Conservation (phyloP, 164 flowering plant species). For the Berberis thunbergii region DNA sequence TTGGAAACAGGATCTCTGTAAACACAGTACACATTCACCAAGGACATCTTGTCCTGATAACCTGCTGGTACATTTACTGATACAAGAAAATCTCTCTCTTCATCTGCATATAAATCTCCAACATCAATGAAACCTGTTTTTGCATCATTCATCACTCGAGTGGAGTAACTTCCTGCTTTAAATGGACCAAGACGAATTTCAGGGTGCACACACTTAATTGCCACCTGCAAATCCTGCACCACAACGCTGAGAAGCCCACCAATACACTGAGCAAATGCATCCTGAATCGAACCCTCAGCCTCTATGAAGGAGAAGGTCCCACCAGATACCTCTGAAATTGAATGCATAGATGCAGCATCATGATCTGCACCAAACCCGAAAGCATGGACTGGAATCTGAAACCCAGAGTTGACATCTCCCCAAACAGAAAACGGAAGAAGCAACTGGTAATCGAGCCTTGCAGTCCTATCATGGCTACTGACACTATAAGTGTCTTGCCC, state of each 20-base stretch:
- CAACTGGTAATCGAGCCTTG: conserved; percentile 17
- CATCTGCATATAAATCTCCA: conserved; percentile 84
- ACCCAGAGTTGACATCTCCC: not conserved
- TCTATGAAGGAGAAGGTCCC: conserved; percentile 26
- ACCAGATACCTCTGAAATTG: not conserved
- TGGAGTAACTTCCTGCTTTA: conserved; percentile 54
- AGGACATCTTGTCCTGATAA: conserved; percentile 1
- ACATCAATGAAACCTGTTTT: conserved; percentile 39
- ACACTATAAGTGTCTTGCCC: conserved; percentile 44
- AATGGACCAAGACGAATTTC: conserved; percentile 36
- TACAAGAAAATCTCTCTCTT: conserved; percentile 68
- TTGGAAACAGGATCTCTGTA: conserved; percentile 61
- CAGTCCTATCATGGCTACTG: conserved; percentile 6
- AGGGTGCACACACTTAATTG: conserved; percentile 18
- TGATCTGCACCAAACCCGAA: conserved; percentile 36
- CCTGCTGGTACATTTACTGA: conserved; percentile 51
- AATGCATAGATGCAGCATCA: not conserved
- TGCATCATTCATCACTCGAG: conserved; percentile 37
- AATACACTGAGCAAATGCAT: conserved; percentile 70
- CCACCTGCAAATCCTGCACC: conserved; percentile 61
- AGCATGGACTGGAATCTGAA: conserved; percentile 58
- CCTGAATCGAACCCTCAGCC: conserved; percentile 34
- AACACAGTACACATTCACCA: conserved; percentile 44
- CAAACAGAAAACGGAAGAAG: conserved; percentile 27
- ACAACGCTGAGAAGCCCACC: conserved; percentile 84